Evolutionary conservation across 495 filamentous ascomycete species (phyloP), one percentile per base, ranked within the genome.

Genomic region (Xylaria flabelliformis): DNA sequence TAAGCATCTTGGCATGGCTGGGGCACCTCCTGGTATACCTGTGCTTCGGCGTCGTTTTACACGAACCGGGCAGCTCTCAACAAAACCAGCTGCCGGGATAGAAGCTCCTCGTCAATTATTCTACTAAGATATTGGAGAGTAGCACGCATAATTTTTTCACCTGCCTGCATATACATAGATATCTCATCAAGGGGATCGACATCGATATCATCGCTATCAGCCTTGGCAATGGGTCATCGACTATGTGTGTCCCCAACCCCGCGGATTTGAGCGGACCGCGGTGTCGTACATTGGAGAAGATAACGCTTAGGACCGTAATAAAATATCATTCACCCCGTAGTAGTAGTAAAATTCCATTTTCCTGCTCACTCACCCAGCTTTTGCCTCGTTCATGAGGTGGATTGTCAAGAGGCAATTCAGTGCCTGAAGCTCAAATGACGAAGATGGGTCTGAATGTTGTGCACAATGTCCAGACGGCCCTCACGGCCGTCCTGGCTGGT

Each of bases 401-500:
- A 19, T 63, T 13, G 46, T 7, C 7, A 24, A 7, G 56, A 29
- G 32, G 53, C 26, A 53, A 21, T 24, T 24, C 19, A 29, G 59
- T 17, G 9, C 26, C 17, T 48, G 39, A 55, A 55, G 61, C 62
- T 66, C 51, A 72, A 72, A 61, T 61, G 29, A 36, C 34, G 51
- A 61, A 69, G 24, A 72, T 72, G 70, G 63, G 70, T 19, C 41
- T 58, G 19, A 48, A 7, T 2, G 26, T 15, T 19, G 48, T 36
- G 9, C 15, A 29, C 80, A 64, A 67, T 32, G 75, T 56, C 64
- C 69, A 55, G 51, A 55, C 51, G 62, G 74, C 71, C 68, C 41
- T 36, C 4, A 41, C 46, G 73, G 58, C 72, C 51, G 70, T 69
- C 46, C 56, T 77, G 67, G 73, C 64, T n/a, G 68, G 77, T 61